Percentiles rank a stretch among this genome's conserved stretches.
Conservation (phyloP, 805 yeast species). For the Candida nanaspora region DNA sequence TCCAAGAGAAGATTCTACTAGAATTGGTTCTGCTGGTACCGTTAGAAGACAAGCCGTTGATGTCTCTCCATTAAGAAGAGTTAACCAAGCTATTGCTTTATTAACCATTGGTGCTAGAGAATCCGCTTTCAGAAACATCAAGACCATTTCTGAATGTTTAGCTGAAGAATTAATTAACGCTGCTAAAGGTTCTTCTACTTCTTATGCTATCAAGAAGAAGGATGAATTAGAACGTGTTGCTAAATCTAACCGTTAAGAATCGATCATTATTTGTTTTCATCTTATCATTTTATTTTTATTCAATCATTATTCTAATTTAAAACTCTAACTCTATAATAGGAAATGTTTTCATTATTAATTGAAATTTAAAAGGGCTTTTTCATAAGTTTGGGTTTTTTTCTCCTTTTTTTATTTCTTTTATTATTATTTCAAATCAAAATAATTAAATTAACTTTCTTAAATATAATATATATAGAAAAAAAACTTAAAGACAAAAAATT, state of each 20-base stretch:
- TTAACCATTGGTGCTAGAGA: conserved; percentile 99
- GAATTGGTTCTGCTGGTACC: conserved; percentile 99
- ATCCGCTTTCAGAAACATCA: conserved; percentile 99
- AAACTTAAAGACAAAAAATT: too few species aligned
- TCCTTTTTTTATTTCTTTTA: background rate
- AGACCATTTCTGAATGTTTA: conserved; percentile 99
- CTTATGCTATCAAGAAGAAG: conserved; percentile 99
- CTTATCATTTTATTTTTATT: background rate
- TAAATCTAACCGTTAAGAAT: conserved; percentile 96
- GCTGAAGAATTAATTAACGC: conserved; percentile 99
- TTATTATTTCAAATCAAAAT: background rate
- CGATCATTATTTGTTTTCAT: background rate
- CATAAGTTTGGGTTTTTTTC: background rate
- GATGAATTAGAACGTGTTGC: conserved; percentile 99
- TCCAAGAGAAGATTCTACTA: conserved; percentile 99
- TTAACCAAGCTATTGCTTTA: conserved; percentile 97
- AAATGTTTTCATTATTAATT: too few species aligned
- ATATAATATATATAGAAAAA: too few species aligned
- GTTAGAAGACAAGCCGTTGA: conserved; percentile 99
- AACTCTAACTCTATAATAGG: too few species aligned
- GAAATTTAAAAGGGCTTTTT: too few species aligned
- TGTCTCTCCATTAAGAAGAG: conserved; percentile 99
- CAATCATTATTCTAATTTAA: background rate
- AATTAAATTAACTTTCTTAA: too few species aligned
- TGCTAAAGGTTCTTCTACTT: conserved; percentile 99